Percentiles rank a stretch among this genome's conserved stretches.
Evolutionary conservation across 257 asterid species (phyloP).

Genomic region (Solanum raphanifolium): DNA sequence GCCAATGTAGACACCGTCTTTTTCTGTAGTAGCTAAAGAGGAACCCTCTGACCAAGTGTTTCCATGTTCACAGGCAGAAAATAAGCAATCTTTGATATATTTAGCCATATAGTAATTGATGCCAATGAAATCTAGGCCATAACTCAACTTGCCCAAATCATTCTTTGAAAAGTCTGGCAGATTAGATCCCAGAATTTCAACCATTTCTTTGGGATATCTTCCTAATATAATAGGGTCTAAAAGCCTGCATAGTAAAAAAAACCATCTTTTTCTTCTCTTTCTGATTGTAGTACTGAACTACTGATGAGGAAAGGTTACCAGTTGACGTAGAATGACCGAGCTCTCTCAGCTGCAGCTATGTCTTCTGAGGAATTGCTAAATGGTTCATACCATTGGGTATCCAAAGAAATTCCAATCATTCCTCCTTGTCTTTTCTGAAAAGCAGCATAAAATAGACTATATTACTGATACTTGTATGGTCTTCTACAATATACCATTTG

Average conservation of each 20-base stretch:
- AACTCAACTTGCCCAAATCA: conserved; percentile 11
- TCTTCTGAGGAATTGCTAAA: conserved; percentile 38
- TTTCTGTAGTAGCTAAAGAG: conserved; percentile 14
- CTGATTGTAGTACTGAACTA: neutral
- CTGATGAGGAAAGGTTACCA: conserved; percentile 21
- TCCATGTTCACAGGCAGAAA: conserved; percentile 32
- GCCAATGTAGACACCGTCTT: conserved; percentile 36
- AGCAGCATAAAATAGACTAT: neutral
- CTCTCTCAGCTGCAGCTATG: conserved; percentile 48
- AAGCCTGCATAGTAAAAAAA: conserved; percentile 19
- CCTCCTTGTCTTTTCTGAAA: conserved; percentile 42
- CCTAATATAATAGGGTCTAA: conserved; percentile 45
- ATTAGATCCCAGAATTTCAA: conserved; percentile 17
- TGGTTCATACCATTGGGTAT: conserved; percentile 50
- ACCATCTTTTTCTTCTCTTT: neutral
- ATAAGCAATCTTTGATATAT: conserved; percentile 47
- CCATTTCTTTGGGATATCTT: conserved; percentile 48
- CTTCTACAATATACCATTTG: neutral
- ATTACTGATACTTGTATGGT: neutral
- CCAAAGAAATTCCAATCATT: conserved; percentile 36
- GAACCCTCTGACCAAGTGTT: conserved; percentile 35
- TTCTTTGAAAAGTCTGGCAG: conserved; percentile 26
- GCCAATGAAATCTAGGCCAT: conserved; percentile 40
- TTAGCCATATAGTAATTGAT: conserved; percentile 42
- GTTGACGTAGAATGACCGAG: conserved; percentile 41